Percentiles rank a stretch among this genome's conserved stretches.
Conservation (phyloP, 371 early-diverging fungal species). For the Mucor sp. region DNA sequence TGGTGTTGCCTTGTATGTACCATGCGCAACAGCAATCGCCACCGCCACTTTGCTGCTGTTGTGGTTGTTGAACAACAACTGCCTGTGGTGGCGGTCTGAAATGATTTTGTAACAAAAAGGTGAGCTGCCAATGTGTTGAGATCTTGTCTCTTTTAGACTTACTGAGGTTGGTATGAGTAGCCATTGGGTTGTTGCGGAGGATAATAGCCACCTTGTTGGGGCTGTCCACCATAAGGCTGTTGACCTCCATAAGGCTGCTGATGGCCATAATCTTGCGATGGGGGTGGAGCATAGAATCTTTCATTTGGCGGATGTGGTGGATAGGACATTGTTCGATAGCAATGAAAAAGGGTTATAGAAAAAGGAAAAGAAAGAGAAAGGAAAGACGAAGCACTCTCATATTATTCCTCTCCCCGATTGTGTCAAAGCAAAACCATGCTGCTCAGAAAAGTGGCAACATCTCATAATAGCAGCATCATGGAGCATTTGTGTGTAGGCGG, state of each 20-base stretch:
- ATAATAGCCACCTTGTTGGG: constrained; percentile 7
- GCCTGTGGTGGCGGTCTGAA: constrained; percentile 11
- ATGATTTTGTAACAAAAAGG: neutral
- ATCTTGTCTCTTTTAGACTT: neutral
- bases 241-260: constrained; percentile 2
- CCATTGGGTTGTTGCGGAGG: constrained; percentile 6
- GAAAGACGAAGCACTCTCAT: too few species aligned
- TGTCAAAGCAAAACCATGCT: neutral
- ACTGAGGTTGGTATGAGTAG: constrained; percentile 12
- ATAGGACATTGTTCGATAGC: constrained; percentile 11
- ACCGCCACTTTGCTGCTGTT: constrained; percentile 1
- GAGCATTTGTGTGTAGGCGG: neutral
- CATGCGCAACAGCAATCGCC: constrained; percentile 13
- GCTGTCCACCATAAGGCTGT: constrained; percentile 1
- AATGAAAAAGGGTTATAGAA: neutral
- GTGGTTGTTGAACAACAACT: constrained; percentile 9
- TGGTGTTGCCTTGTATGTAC: neutral
- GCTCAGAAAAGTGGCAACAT: neutral
- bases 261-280: neutral
- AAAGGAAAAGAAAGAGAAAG: neutral
- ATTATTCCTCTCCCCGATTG: neutral
- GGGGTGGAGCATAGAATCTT: constrained; percentile 5
- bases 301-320: constrained; percentile 13
- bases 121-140: neutral
- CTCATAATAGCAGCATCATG: too few species aligned